These are phyloP conservation scores for Xerocomellus amylosporus DNA, from an alignment of 768 basidiomycete species.

Conservation along the genomic window DNA sequence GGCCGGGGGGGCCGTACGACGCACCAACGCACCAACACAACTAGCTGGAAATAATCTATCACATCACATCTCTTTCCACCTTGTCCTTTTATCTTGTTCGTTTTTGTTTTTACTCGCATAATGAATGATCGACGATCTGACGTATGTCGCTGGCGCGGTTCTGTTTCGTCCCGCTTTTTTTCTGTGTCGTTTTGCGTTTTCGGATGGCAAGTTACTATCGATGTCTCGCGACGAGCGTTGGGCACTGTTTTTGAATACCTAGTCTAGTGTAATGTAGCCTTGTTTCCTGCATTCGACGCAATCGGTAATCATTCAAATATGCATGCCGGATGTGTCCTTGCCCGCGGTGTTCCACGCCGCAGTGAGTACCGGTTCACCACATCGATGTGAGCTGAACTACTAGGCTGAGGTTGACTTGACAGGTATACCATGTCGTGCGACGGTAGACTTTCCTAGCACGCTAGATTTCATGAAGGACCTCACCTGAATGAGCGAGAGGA, in stretches of 20 bases:
- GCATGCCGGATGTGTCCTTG: no score
- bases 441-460: no score
- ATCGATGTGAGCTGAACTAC: no score
- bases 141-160: background rate
- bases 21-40: background rate
- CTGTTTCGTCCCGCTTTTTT: background rate
- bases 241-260: background rate
- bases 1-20: background rate
- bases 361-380: no score
- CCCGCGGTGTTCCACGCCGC: no score
- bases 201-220: background rate
- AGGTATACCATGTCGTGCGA: no score
- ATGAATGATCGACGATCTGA: background rate
- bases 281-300: background rate
- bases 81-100: background rate
- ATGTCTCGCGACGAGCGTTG: background rate
- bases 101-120: background rate
- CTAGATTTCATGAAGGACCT: no score
- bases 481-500: no score
- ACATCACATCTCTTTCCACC: background rate
- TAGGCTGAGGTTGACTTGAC: no score
- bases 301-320: background rate
- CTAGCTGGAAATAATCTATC: background rate
- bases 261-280: constrained; percentile 2
- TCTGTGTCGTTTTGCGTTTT: background rate